Conservation (phyloP, 345 rosid genomes). For the Populus tremula region DNA sequence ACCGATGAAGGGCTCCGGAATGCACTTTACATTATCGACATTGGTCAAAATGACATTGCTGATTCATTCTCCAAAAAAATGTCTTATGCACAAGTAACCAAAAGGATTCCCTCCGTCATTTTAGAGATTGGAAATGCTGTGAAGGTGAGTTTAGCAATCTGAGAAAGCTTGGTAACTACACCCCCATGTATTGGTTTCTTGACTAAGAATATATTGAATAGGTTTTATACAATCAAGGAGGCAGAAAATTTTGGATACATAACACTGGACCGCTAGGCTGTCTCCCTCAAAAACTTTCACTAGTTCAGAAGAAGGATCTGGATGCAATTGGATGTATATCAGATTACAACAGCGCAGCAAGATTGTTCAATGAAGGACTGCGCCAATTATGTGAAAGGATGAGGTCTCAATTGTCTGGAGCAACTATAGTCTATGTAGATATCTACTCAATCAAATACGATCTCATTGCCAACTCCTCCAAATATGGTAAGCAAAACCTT, state of each 20-base stretch:
- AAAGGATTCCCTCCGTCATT: constrained; percentile 52
- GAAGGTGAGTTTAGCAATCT: constrained; percentile 37
- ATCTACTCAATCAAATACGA: constrained; percentile 67
- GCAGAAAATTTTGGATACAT: constrained; percentile 83
- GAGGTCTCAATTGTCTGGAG: constrained; percentile 47
- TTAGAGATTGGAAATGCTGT: constrained; percentile 56
- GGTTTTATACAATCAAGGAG: constrained; percentile 61
- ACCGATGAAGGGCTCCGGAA: constrained; percentile 48
- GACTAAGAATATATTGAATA: constrained; percentile 8
- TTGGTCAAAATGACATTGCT: constrained; percentile 82
- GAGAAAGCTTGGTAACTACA: neutral
- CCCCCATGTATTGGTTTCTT: no score
- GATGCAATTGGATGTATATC: constrained; percentile 60
- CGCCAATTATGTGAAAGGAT: constrained; percentile 42
- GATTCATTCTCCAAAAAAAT: constrained; percentile 61
- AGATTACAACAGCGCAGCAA: constrained; percentile 59
- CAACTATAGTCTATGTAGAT: constrained; percentile 62
- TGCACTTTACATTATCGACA: constrained; percentile 81
- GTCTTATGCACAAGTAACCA: constrained; percentile 44
- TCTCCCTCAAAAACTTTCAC: constrained; percentile 74
- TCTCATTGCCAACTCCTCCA: constrained; percentile 58
- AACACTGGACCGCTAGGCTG: constrained; percentile 92
- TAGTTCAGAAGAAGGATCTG: constrained; percentile 38
- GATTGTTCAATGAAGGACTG: constrained; percentile 59
- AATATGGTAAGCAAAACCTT: constrained; percentile 41